These are phyloP conservation scores for Thozetella sp. DNA, from an alignment of 495 filamentous ascomycete genomes.

Conservation along the genomic window DNA sequence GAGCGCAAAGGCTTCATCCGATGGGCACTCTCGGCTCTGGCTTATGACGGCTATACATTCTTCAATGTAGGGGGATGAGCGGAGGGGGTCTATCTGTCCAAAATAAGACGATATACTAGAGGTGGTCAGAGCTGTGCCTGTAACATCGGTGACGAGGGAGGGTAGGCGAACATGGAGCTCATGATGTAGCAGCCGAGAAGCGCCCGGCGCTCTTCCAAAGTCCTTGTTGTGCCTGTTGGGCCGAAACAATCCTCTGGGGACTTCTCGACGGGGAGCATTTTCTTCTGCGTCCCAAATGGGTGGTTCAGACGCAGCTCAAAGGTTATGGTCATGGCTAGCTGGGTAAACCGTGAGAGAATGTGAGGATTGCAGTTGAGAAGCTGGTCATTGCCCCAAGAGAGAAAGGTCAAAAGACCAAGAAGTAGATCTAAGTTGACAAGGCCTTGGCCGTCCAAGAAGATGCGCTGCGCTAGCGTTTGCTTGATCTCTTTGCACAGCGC, in stretches of 20 bases:
- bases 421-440: neutral
- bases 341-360: neutral
- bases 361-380: neutral
- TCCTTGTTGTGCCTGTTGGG: neutral
- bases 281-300: neutral
- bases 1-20: neutral
- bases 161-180: neutral
- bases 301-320: neutral
- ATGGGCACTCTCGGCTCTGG: neutral
- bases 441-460: neutral
- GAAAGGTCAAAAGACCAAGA: neutral
- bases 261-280: neutral
- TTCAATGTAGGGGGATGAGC: neutral
- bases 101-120: neutral
- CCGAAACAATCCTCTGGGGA: neutral
- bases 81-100: neutral
- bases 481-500: neutral
- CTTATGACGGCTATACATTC: neutral
- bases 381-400: neutral
- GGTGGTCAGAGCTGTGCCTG: neutral
- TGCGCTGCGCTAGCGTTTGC: neutral
- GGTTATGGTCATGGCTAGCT: neutral
- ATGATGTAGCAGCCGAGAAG: neutral
- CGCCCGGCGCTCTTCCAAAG: neutral
- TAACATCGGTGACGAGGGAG: neutral